Evolutionary conservation across 352 stramenopile genomes (phyloP).

Genomic region (Phytophthora lateralis): DNA sequence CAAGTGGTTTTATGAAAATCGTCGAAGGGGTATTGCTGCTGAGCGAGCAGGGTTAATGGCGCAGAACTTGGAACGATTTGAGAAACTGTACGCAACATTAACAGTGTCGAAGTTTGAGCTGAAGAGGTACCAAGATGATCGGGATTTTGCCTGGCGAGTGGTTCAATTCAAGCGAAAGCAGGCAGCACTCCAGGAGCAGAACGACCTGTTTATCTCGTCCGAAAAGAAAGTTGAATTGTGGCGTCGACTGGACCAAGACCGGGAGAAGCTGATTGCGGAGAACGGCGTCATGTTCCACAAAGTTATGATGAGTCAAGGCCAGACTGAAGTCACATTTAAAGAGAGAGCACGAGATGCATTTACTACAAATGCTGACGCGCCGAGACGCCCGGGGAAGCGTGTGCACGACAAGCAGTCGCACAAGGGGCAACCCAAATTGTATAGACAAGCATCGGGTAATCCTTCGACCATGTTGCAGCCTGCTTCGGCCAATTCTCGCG

Average conservation of each 20-base stretch:
- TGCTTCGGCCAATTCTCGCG: conserved; percentile 9
- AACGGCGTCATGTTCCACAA: conserved; percentile 23
- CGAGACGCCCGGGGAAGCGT: not conserved
- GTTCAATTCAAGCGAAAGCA: conserved; percentile 20
- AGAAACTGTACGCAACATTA: conserved; percentile 13
- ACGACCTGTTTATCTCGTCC: not conserved
- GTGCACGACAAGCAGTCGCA: not conserved
- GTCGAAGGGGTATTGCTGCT: conserved; percentile 1
- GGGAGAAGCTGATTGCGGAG: conserved; percentile 12
- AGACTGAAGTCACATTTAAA: not conserved
- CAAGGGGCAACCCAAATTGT: conserved; percentile 1
- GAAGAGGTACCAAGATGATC: conserved; percentile 17
- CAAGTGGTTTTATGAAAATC: conserved; percentile 6
- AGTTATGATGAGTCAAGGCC: conserved; percentile 20
- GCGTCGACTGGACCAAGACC: conserved; percentile 15
- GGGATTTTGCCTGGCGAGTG: conserved; percentile 20
- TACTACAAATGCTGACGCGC: not conserved
- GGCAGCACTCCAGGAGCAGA: conserved; percentile 15
- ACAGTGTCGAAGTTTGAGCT: conserved; percentile 5
- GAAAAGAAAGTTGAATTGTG: conserved; percentile 4
- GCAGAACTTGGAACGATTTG: conserved; percentile 27
- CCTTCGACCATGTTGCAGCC: not conserved
- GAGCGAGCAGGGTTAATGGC: conserved; percentile 12
- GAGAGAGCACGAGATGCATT: not conserved
- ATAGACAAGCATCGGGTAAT: conserved; percentile 1